These are phyloP conservation scores for Oryza rufipogon DNA, from an alignment of 176 grass and related monocot genomes.

Conservation along the genomic window DNA sequence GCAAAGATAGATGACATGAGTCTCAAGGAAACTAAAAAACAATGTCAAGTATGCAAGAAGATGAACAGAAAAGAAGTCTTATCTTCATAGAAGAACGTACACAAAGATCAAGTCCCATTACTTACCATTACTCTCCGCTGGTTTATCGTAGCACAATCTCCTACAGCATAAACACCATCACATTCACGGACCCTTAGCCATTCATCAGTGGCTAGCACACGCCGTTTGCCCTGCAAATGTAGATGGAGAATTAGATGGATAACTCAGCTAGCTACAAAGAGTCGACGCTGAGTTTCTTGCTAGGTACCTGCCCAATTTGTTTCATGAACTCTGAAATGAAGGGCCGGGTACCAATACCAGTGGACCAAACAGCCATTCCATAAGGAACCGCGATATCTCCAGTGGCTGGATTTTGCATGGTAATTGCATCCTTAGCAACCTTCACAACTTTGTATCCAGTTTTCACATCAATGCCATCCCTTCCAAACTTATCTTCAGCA, in stretches of 20 bases:
- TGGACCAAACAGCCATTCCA: constrained; percentile 97
- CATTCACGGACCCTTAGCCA: constrained; percentile 91
- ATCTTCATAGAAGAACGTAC: neutral
- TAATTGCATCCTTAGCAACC: constrained; percentile 76
- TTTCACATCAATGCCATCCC: constrained; percentile 95
- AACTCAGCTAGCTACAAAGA: constrained; percentile 16
- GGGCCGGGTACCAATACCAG: constrained; percentile 90
- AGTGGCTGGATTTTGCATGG: constrained; percentile 65
- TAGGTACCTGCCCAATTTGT: constrained; percentile 92
- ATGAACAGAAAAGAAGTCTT: neutral
- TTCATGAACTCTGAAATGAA: constrained; percentile 94
- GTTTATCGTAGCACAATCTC: constrained; percentile 95
- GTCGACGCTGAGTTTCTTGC: neutral
- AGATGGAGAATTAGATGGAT: constrained; percentile 20
- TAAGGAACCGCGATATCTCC: constrained; percentile 78
- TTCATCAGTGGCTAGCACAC: constrained; percentile 90
- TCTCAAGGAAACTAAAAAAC: neutral
- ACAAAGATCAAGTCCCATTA: neutral
- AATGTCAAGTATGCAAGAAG: neutral
- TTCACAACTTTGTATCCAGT: constrained; percentile 93
- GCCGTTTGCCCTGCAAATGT: constrained; percentile 64
- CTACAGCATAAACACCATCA: constrained; percentile 83
- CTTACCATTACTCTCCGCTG: constrained; percentile 97
- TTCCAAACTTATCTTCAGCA: constrained; percentile 88
- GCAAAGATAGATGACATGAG: neutral